Base-by-base conservation (phyloP, 106 monocot genomes). In the Chionographis japonica region DNA sequence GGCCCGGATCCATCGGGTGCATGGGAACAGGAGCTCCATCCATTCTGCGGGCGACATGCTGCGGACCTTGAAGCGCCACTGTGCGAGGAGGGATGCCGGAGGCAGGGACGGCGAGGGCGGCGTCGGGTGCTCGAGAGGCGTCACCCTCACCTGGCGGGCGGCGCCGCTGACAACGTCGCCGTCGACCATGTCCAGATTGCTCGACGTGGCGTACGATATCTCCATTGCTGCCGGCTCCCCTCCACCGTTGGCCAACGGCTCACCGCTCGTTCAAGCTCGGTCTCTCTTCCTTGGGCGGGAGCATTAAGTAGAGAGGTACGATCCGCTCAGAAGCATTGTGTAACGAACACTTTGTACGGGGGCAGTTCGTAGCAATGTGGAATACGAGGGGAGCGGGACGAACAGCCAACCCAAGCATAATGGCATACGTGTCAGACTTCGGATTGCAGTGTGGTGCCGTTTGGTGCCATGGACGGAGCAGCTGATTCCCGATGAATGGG, bases 1-100 rank as follows among this genome's bases (percentile, higher is more conserved):
- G 0, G 68, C 73, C 69, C 87, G 61, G 62, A 93, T 85, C 98
- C 98, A 98, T n/a, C 90, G 66, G 46, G 77, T 39, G 62, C 98
- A 98, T 11, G 98, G 93, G 35, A 98, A 13, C 4, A 90, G n/a
- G 56, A 73, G 40, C 71, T 78, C 87, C 72, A 69, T 12, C 93
- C 98, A 98, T 41, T 85, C 87, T 11, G 43, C 19, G 16, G 62
- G 41, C 60, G 85, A 65, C 80, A 77, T 73, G 11, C 40, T 8
- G 55, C 39, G 40, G 4, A 70, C 50, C 59, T 72, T 85, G 36
- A 59, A 16, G 55, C 61, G 54, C 77, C 73, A 74, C 36, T 52
- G 53, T 15, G 38, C 56, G 12, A 72, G 13, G 35, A 75, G 4
- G 9, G 73, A 51, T 8, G 68, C 13, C 3, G 61, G 0, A 4